Evolutionary conservation across 2,329 filamentous ascomycete genomes (phyloP).

Genomic region (Microdochium bolleyi): DNA sequence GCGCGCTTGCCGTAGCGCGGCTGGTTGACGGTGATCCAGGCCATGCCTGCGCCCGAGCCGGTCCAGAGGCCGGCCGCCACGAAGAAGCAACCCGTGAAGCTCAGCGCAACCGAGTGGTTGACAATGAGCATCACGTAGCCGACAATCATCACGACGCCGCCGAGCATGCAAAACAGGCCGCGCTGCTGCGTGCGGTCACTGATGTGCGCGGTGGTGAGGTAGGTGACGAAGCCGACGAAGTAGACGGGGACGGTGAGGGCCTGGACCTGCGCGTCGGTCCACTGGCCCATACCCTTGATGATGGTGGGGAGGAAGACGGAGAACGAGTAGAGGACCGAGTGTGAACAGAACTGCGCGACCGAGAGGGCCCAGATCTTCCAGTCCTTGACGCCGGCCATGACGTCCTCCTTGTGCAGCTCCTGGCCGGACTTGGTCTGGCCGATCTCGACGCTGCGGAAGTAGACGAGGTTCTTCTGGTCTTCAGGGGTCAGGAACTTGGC

Average conservation of each 20-base stretch:
- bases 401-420: conserved; percentile 34
- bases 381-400: conserved; percentile 52
- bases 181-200: conserved; percentile 58
- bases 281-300: conserved; percentile 66
- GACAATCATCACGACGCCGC: conserved; percentile 47
- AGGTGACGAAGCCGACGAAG: conserved; percentile 62
- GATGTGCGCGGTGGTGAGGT: conserved; percentile 63
- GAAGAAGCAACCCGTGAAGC: conserved; percentile 56
- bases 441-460: conserved; percentile 58
- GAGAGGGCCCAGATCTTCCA: conserved; percentile 69
- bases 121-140: conserved; percentile 62
- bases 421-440: conserved; percentile 33
- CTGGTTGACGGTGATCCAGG: conserved; percentile 44
- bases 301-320: conserved; percentile 84
- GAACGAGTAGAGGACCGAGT: conserved; percentile 80
- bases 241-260: conserved; percentile 77
- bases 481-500: conserved; percentile 54
- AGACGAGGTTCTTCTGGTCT: conserved; percentile 56
- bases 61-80: conserved; percentile 53
- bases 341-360: conserved; percentile 78
- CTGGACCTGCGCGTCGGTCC: conserved; percentile 60
- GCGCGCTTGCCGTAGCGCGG: conserved; percentile 59
- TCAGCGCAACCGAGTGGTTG: conserved; percentile 44
- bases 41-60: conserved; percentile 23
- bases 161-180: conserved; percentile 43